phyloP scores from a whole-genome alignment of 1,139 yeast genomes.

The Blastobotrys ciferrii region DNA sequence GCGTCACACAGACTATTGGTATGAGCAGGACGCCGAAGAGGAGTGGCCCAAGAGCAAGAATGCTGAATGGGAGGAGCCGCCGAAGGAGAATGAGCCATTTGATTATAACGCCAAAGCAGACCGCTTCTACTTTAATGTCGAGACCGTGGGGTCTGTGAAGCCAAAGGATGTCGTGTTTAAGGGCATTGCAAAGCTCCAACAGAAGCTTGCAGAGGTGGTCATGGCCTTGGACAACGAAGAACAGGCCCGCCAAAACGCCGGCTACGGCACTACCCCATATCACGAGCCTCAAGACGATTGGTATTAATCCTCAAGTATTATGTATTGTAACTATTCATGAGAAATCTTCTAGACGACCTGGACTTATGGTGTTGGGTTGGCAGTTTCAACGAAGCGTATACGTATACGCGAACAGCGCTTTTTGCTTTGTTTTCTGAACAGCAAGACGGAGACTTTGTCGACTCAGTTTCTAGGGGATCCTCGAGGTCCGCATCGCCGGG shows the following conservation, averaged over 20 bases:
- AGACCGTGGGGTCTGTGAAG: slow-evolving; percentile 83
- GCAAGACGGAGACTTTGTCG: too few species aligned
- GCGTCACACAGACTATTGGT: slow-evolving; percentile 95
- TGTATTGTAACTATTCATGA: neutral
- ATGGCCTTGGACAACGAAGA: slow-evolving; percentile 62
- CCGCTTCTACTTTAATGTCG: slow-evolving; percentile 82
- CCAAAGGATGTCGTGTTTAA: slow-evolving; percentile 87
- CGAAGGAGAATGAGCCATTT: slow-evolving; percentile 81
- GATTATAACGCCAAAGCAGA: slow-evolving; percentile 82
- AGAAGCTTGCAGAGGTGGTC: slow-evolving; percentile 85
- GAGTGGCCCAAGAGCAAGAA: slow-evolving; percentile 94
- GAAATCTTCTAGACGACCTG: neutral
- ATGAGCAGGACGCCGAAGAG: slow-evolving; percentile 77
- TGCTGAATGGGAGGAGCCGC: slow-evolving; percentile 95
- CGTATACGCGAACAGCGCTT: too few species aligned
- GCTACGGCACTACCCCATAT: slow-evolving; percentile 10
- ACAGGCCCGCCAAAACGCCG: slow-evolving; percentile 8
- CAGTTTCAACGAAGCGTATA: too few species aligned
- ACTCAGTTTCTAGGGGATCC: too few species aligned
- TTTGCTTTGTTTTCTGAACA: too few species aligned
- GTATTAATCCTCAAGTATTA: slow-evolving; percentile 1
- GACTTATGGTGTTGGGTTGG: too few species aligned
- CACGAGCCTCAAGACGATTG: slow-evolving; percentile 5
- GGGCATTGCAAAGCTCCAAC: slow-evolving; percentile 80
- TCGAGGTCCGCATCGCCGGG: too few species aligned